Base-by-base conservation (phyloP, 768 basidiomycete species). In the Candolleomyces eurysporus region DNA sequence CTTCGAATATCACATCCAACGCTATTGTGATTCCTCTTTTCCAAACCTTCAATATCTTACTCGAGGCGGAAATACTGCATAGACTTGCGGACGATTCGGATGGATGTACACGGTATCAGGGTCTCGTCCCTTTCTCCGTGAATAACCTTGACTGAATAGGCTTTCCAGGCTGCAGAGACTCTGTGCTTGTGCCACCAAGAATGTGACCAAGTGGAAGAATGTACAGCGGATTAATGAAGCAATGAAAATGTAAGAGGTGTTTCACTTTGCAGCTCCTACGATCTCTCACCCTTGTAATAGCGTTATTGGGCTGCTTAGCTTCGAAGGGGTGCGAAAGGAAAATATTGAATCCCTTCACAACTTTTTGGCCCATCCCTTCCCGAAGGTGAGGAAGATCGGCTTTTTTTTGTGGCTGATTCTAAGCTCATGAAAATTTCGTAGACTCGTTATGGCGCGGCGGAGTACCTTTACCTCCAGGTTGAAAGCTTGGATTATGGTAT, bases 391-490 rank as follows among this genome's bases (percentile, higher is more conserved):
- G 72, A 57, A 57, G 58, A 48, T 65, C 50, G 49, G 63, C 59
- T 53, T 60, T 57, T 56, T 54, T 58, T 48, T 51, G 36, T 51
- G 49, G 26, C 49, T 30, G 49, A 51, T 26, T 32, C 51, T 31
- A 32, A 62, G 5, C 45, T 21, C 45, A 17, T 46, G 45, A 46
- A 4, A 7, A 1, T 46, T 46, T 17, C 16, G 31, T 65, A 96
- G 94, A 79, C 95, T 59, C 87, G 95, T 59, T 80, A 87, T 10
- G 85, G 88, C 61, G 87, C 91, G 1, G 91, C 93, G 3, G 95
- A 96, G 71, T 84, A 89, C 63, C 72, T 97, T 8, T 97, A 94
- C 69, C 76, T 92, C 30, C 80, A 85, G 16, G 72, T 96, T 40
- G 91, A 94, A 70, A 84, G 84, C 65, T 79, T 79, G 50, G 91